Conservation (phyloP, 768 basidiomycete species). For the Cubamyces lactineus region DNA sequence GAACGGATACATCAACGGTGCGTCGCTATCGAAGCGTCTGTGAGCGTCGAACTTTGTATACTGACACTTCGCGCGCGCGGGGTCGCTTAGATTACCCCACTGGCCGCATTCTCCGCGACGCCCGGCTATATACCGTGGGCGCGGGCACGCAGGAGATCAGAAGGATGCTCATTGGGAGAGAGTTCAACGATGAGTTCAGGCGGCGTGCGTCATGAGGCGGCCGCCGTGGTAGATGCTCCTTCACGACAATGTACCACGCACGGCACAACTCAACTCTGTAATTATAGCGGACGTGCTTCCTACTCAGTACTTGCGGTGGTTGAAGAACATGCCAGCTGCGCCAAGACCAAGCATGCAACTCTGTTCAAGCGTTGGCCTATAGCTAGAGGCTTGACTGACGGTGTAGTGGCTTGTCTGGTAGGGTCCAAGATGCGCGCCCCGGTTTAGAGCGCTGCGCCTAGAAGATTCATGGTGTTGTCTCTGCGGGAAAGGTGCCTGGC, state of each 20-base stretch:
- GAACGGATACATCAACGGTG: conserved; percentile 95
- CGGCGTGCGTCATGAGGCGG: conserved; percentile 21
- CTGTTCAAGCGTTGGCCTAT: too few species aligned
- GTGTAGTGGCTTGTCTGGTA: too few species aligned
- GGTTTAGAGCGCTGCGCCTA: too few species aligned
- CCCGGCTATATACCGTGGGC: conserved; percentile 89
- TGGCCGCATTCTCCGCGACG: conserved; percentile 85
- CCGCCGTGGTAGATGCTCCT: background rate
- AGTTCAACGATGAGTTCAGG: conserved; percentile 77
- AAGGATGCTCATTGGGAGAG: conserved; percentile 91
- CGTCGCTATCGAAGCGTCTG: conserved; percentile 25
- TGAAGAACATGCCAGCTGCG: too few species aligned
- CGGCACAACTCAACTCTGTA: too few species aligned
- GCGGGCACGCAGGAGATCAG: conserved; percentile 98
- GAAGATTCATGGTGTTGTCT: too few species aligned
- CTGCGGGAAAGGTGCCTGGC: background rate
- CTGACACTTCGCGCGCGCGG: background rate
- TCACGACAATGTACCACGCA: too few species aligned
- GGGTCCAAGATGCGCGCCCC: too few species aligned
- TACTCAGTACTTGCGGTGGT: too few species aligned
- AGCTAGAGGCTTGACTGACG: too few species aligned
- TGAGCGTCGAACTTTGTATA: background rate
- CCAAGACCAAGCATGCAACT: too few species aligned
- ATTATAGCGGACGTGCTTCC: too few species aligned
- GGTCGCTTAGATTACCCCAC: conserved; percentile 77